Percentiles rank a stretch among this genome's conserved stretches.
phyloP scores from a whole-genome alignment of 257 asterid genomes.

The Plantago ovata region DNA sequence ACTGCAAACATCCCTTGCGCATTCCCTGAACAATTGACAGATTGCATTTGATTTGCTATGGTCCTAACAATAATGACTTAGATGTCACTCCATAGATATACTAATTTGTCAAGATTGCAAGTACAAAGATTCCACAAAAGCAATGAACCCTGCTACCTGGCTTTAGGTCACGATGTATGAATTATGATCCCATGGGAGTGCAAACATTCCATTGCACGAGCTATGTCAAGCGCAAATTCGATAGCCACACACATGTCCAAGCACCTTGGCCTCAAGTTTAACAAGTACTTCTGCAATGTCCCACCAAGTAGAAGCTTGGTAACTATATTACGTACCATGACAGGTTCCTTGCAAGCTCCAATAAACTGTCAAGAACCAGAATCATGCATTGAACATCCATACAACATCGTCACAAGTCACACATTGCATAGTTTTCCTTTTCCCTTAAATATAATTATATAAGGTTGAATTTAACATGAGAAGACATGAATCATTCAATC shows the following conservation, averaged over 20 bases:
- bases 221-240: constrained; percentile 78
- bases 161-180: constrained; percentile 81
- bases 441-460: no score
- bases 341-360: constrained; percentile 90
- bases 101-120: not conserved
- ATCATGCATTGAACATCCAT: not conserved
- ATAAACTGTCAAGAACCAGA: constrained; percentile 43
- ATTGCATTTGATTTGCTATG: not conserved
- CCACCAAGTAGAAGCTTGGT: constrained; percentile 83
- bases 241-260: constrained; percentile 66
- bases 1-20: no score
- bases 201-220: constrained; percentile 85
- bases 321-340: constrained; percentile 73
- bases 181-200: constrained; percentile 85
- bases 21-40: no score
- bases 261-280: constrained; percentile 64
- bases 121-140: not conserved
- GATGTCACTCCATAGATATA: not conserved
- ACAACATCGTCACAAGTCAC: not conserved
- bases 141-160: constrained; percentile 47
- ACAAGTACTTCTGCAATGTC: constrained; percentile 64
- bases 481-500: not conserved
- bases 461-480: no score
- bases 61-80: not conserved
- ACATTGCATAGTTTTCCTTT: no score